Percentiles rank a stretch among this genome's conserved stretches.
Evolutionary conservation across 306 rosid species (phyloP).

Genomic region (Vachellia collinsii): DNA sequence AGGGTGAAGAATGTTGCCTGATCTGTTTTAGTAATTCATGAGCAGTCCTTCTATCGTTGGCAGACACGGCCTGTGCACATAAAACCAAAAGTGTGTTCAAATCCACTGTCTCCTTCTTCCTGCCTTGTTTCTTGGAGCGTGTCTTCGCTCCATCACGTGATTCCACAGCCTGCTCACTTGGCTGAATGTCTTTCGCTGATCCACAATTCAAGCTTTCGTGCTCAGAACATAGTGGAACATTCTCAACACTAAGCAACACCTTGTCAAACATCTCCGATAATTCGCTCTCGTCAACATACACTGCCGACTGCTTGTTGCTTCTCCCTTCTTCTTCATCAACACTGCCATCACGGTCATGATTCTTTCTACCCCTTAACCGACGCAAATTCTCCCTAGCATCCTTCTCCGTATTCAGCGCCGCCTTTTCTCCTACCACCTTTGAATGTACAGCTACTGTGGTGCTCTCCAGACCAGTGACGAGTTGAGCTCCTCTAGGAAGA

Average conservation of each 20-base stretch:
- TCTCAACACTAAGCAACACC: slow-evolving; percentile 56
- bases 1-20: slow-evolving; percentile 62
- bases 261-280: slow-evolving; percentile 55
- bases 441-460: slow-evolving; percentile 19
- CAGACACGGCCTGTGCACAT: slow-evolving; percentile 77
- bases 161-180: slow-evolving; percentile 17
- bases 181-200: slow-evolving; percentile 17
- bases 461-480: slow-evolving; percentile 52
- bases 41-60: slow-evolving; percentile 61
- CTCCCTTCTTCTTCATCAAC: slow-evolving; percentile 53
- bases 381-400: slow-evolving; percentile 44
- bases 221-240: slow-evolving; percentile 46
- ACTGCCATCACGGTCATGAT: slow-evolving; percentile 47
- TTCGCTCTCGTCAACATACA: slow-evolving; percentile 51
- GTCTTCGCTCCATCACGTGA: slow-evolving; percentile 46
- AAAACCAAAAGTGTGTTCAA: slow-evolving; percentile 59
- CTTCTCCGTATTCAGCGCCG: slow-evolving; percentile 33
- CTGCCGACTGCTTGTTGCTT: slow-evolving; percentile 57
- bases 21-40: slow-evolving; percentile 70
- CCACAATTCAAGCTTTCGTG: slow-evolving; percentile 23
- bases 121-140: slow-evolving; percentile 51
- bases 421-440: slow-evolving; percentile 31
- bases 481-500: slow-evolving; percentile 61
- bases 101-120: slow-evolving; percentile 61
- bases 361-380: slow-evolving; percentile 53